Conservation (phyloP, 768 basidiomycete genomes). For the Podaxis sp. region DNA sequence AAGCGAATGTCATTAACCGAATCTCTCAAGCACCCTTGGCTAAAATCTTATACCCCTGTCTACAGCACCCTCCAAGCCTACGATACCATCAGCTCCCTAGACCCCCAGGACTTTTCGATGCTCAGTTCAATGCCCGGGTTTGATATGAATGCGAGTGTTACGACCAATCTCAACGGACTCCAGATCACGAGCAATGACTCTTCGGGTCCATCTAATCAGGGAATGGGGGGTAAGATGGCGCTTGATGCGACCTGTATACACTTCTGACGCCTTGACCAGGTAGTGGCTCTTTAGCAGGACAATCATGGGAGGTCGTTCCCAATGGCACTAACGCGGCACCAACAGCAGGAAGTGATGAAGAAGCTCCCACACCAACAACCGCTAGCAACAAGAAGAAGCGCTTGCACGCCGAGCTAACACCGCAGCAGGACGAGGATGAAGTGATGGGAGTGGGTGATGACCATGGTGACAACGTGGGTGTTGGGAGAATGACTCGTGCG, state of each 20-base stretch:
- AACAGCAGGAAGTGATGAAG: slow-evolving; percentile 12
- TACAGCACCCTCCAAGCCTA: slow-evolving; percentile 3
- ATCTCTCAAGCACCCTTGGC: slow-evolving; percentile 79
- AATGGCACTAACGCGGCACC: slow-evolving; percentile 20
- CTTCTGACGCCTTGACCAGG: slow-evolving; percentile 23
- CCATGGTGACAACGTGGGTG: slow-evolving; percentile 5
- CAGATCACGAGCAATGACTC: slow-evolving; percentile 26
- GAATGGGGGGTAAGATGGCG: not conserved
- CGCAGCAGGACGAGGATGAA: slow-evolving; percentile 38
- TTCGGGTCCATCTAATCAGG: slow-evolving; percentile 35
- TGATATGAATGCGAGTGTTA: slow-evolving; percentile 24
- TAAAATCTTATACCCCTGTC: slow-evolving; percentile 38
- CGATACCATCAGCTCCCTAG: slow-evolving; percentile 13
- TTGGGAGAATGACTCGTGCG: slow-evolving; percentile 13
- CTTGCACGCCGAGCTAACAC: slow-evolving; percentile 41
- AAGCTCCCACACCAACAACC: slow-evolving; percentile 17
- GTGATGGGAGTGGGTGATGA: slow-evolving; percentile 3
- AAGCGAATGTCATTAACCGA: slow-evolving; percentile 69
- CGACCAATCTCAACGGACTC: slow-evolving; percentile 25
- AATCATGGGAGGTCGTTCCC: slow-evolving; percentile 58
- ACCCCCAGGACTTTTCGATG: slow-evolving; percentile 16
- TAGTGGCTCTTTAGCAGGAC: slow-evolving; percentile 38
- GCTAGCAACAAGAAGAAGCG: slow-evolving; percentile 38
- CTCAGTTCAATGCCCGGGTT: slow-evolving; percentile 14
- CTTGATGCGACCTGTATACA: not conserved